phyloP scores from a whole-genome alignment of 2,329 filamentous ascomycete genomes.

The Epichloe uncinata region DNA sequence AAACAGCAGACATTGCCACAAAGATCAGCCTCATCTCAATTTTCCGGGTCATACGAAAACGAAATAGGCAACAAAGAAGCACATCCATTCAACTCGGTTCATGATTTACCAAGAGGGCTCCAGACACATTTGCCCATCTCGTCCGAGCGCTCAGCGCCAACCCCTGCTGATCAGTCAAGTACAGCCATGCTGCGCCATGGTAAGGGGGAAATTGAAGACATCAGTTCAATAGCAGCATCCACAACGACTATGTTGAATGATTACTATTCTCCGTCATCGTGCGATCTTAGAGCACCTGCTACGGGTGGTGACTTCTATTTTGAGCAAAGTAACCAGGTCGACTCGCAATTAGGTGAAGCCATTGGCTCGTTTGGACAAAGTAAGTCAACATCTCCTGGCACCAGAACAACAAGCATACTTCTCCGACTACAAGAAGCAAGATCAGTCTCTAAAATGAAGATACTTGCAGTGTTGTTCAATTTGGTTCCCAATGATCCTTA shows the following conservation, averaged over 20 bases:
- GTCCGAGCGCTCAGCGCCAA: background rate
- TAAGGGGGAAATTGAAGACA: background rate
- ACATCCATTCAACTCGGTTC: background rate
- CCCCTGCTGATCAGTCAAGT: background rate
- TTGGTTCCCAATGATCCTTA: constrained; percentile 4
- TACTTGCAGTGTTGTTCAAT: constrained; percentile 1
- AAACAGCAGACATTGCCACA: background rate
- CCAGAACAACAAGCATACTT: too few species aligned
- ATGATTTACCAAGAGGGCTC: background rate
- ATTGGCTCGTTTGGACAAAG: constrained; percentile 4
- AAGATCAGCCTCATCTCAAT: background rate
- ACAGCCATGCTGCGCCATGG: background rate
- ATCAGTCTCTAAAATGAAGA: background rate
- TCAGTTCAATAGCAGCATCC: background rate
- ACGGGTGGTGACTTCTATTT: background rate
- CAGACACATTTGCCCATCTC: background rate
- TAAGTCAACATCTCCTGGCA: background rate
- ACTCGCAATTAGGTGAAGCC: constrained; percentile 2
- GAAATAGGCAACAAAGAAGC: background rate
- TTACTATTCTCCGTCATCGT: background rate
- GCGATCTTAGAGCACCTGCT: background rate
- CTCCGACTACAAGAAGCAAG: too few species aligned
- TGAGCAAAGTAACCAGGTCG: constrained; percentile 1
- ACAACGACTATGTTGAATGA: background rate
- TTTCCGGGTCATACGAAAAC: background rate